A percentile compares a stretch with the other conserved stretches of the same genome.
Conservation (phyloP, 2,329 filamentous ascomycete genomes). For the Boeremia exigua region DNA sequence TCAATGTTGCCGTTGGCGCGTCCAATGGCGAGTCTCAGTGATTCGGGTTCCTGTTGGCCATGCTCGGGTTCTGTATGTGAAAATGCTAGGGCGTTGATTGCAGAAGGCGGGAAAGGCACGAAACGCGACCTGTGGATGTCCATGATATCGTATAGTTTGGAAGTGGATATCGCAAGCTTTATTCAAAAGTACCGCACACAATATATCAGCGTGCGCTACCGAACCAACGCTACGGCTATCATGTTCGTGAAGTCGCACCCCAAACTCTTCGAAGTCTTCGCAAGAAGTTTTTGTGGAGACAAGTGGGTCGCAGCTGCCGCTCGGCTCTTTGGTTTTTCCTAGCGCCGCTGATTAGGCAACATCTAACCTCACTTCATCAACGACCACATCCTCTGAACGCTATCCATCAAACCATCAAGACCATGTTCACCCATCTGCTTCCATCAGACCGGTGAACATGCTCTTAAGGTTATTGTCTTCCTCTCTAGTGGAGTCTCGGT, state of each 20-base stretch:
- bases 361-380: not conserved
- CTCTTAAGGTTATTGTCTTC: not conserved
- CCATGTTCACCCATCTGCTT: conserved; percentile 8
- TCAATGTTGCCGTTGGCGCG: conserved; percentile 96
- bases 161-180: not conserved
- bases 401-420: not conserved
- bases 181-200: conserved; percentile 17
- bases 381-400: not conserved
- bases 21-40: conserved; percentile 82
- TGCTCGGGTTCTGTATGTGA: conserved; percentile 66
- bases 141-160: conserved; percentile 60
- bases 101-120: conserved; percentile 86
- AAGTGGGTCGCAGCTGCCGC: not conserved
- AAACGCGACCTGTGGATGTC: conserved; percentile 98
- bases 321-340: not conserved
- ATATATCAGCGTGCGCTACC: conserved; percentile 25
- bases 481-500: not conserved
- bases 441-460: conserved; percentile 8
- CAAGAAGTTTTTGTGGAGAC: conserved; percentile 19
- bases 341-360: not conserved
- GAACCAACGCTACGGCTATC: conserved; percentile 20
- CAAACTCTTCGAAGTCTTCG: conserved; percentile 19
- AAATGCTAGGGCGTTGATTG: conserved; percentile 94
- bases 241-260: conserved; percentile 19
- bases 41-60: conserved; percentile 56